Evolutionary conservation across 345 rosid species (phyloP), one percentile per base, ranked within the genome.

Genomic region (Bruguiera sexangula): DNA sequence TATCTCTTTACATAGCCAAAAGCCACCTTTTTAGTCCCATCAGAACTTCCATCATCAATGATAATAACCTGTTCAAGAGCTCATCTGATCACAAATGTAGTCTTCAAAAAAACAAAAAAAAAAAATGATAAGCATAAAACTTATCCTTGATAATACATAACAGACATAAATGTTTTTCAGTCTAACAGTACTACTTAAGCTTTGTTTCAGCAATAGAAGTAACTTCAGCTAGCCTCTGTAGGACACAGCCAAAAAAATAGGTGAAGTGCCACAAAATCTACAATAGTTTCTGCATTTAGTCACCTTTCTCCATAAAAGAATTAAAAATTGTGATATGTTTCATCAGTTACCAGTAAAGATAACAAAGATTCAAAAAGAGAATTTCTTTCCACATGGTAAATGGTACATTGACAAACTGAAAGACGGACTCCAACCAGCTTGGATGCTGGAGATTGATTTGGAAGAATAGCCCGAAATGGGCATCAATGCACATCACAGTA

Each of bases 31-130:
- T 87, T 86, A 46, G 99, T 96, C 32, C 81, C 88, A 83, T 96
- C 99, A 62, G 73, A 75, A 82, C 99, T 96, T 79, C 99, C 99
- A 71, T 96, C 98, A 74, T 96, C 99, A 82, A 96, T 80, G 18
- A 96, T 89, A 65, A 92, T 71, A 59, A 96, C 94, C 99, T 96
- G 77, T 67, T 46, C 55, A 81, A 21, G 46, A 59, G 65, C 7
- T 67, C 64, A 70, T 36, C 20, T 24, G 57, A 67, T 69, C 48
- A 66, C 9, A 69, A 39, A 27, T 66, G 30, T 32, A 43, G 26
- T 60, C 15, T 30, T 75, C 7, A 43, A 62, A 22, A 22, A 54
- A 54, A 8, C 3, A 24, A 56, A 54, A 54, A 8, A 9, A 24
- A 56, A 64, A 39, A 52, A 64, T 31, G 26, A 18, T 6, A 27